phyloP scores from a whole-genome alignment of 345 rosid species.

The Brassica incana region DNA sequence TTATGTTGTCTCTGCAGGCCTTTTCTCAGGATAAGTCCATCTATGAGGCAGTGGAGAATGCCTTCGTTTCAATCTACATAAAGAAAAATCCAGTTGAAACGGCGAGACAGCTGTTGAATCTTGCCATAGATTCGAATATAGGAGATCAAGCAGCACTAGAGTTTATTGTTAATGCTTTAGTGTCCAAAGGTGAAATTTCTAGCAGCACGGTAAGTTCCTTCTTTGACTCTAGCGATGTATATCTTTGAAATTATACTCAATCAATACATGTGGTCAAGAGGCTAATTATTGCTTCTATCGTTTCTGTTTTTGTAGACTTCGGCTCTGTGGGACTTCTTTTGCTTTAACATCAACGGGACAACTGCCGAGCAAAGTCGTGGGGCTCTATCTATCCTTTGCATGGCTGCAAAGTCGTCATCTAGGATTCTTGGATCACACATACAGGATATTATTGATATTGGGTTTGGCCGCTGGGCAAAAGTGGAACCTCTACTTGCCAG shows the following conservation, averaged over 20 bases:
- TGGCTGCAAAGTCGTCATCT: constrained; percentile 92
- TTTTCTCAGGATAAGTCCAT: constrained; percentile 96
- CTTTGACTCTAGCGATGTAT: constrained; percentile 4
- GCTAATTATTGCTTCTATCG: constrained; percentile 5
- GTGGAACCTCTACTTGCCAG: constrained; percentile 92
- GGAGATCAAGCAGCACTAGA: constrained; percentile 97
- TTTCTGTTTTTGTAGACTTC: constrained; percentile 59
- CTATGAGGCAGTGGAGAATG: constrained; percentile 96
- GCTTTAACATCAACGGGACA: constrained; percentile 86
- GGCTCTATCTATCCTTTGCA: constrained; percentile 87
- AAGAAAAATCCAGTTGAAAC: constrained; percentile 75
- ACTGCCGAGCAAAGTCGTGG: constrained; percentile 92
- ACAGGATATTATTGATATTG: constrained; percentile 95
- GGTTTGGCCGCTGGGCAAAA: constrained; percentile 99
- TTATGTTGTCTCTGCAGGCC: constrained; percentile 51
- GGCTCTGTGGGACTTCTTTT: constrained; percentile 94
- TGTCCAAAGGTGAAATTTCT: constrained; percentile 88
- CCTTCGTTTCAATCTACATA: constrained; percentile 78
- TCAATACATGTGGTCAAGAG: not conserved
- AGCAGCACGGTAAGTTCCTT: constrained; percentile 62
- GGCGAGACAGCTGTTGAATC: constrained; percentile 76
- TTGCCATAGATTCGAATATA: constrained; percentile 76
- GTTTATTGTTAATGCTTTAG: constrained; percentile 73
- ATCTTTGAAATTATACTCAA: not conserved
- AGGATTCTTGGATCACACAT: constrained; percentile 81